Percentiles rank a stretch among this genome's conserved stretches.
Evolutionary conservation across 1,284 basidiomycete species (phyloP).

Genomic region (Trametes pubescens): DNA sequence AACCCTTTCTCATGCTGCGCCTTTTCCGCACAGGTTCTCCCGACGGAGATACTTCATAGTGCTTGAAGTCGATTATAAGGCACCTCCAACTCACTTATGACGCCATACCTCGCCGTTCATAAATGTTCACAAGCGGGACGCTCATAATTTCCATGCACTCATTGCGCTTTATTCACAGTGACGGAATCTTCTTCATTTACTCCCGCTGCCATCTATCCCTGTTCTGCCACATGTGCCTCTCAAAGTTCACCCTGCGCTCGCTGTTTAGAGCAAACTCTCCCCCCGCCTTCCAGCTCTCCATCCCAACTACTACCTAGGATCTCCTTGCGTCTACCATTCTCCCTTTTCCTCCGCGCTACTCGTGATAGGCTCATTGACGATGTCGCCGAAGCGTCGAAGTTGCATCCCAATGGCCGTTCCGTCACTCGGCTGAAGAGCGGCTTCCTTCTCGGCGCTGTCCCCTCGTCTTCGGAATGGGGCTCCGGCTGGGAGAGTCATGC

Average conservation of each 20-base stretch:
- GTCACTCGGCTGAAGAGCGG: slow-evolving; percentile 61
- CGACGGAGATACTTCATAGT: not conserved
- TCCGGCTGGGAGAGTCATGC: slow-evolving; percentile 66
- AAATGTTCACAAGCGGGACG: not conserved
- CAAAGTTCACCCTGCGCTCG: slow-evolving; percentile 51
- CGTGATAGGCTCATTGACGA: slow-evolving; percentile 62
- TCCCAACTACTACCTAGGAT: slow-evolving; percentile 52
- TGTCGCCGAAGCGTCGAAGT: slow-evolving; percentile 50
- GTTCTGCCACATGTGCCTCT: slow-evolving; percentile 54
- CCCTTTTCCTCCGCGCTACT: slow-evolving; percentile 54
- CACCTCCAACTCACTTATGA: not conserved
- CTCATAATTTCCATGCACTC: slow-evolving; percentile 11
- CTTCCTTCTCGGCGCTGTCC: slow-evolving; percentile 60
- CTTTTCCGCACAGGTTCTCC: not conserved
- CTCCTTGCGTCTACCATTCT: slow-evolving; percentile 54
- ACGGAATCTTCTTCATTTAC: slow-evolving; percentile 47
- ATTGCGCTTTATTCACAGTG: slow-evolving; percentile 29
- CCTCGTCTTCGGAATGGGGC: slow-evolving; percentile 63
- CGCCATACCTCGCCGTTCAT: not conserved
- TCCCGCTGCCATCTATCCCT: slow-evolving; percentile 60
- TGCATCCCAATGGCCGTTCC: slow-evolving; percentile 38
- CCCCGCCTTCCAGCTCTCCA: slow-evolving; percentile 24
- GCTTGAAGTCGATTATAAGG: not conserved
- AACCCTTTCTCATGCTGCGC: not conserved
- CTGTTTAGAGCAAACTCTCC: slow-evolving; percentile 44